Evolutionary conservation across 495 filamentous ascomycete species (phyloP).

Genomic region (Aspergillus avenaceus): DNA sequence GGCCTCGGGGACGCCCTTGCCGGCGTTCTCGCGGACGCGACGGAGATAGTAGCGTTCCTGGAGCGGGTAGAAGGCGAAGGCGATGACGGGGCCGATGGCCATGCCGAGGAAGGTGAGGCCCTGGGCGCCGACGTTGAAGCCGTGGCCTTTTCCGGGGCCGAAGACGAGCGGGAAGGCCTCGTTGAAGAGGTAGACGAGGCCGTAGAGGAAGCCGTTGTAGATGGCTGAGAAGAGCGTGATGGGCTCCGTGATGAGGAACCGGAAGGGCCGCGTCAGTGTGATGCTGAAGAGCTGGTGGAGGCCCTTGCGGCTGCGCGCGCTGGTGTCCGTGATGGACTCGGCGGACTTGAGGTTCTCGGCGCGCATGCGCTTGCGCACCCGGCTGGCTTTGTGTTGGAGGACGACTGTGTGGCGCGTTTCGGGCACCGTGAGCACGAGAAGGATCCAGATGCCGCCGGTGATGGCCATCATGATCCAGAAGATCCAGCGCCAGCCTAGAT

Average conservation of each 20-base stretch:
- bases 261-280: conserved; percentile 42
- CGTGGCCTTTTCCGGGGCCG: conserved; percentile 33
- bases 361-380: conserved; percentile 47
- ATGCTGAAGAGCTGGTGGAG: conserved; percentile 60
- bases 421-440: conserved; percentile 33
- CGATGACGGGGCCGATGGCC: conserved; percentile 36
- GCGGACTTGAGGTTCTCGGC: conserved; percentile 46
- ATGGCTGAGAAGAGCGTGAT: conserved; percentile 49
- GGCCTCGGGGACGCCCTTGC: conserved; percentile 46
- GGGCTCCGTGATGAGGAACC: conserved; percentile 47
- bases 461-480: conserved; percentile 47
- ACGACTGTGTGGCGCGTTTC: conserved; percentile 46
- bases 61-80: conserved; percentile 35
- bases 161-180: conserved; percentile 44
- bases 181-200: conserved; percentile 61
- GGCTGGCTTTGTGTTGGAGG: conserved; percentile 48
- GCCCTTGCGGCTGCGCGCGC: conserved; percentile 36
- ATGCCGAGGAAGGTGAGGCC: conserved; percentile 42
- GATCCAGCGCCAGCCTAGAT: conserved; percentile 33
- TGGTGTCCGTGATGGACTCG: conserved; percentile 32
- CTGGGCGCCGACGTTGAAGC: conserved; percentile 33
- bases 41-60: conserved; percentile 46
- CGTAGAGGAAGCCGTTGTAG: conserved; percentile 63
- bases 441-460: conserved; percentile 38
- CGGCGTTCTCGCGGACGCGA: conserved; percentile 36